phyloP scores from a whole-genome alignment of 805 yeast genomes.

The Wickerhamomyces sydowiorum region DNA sequence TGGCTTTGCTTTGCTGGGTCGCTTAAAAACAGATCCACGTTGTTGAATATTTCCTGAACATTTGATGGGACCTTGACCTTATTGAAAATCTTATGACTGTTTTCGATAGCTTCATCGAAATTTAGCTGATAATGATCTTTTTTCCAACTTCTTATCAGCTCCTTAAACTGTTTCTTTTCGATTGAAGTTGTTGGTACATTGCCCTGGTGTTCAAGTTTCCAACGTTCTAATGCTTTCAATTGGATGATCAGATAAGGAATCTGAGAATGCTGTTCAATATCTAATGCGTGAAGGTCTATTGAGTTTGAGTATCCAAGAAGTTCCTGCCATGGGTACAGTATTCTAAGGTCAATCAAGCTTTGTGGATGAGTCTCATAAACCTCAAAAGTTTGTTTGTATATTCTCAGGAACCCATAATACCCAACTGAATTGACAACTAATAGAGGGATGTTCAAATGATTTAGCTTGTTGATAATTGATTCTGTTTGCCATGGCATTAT shows the following conservation, averaged over 20 bases:
- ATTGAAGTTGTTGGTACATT: conserved; percentile 29
- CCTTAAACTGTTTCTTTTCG: conserved; percentile 37
- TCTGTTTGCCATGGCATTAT: conserved; percentile 34
- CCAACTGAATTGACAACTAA: conserved; percentile 50
- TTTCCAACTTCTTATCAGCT: conserved; percentile 30
- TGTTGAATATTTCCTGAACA: conserved; percentile 20
- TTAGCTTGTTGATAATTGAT: conserved; percentile 31
- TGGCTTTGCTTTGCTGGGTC: conserved; percentile 18
- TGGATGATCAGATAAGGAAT: conserved; percentile 66
- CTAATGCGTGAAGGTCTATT: conserved; percentile 41
- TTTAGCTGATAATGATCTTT: conserved; percentile 33
- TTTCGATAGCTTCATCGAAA: conserved; percentile 45
- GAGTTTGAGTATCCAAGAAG: conserved; percentile 43
- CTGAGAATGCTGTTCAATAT: conserved; percentile 42
- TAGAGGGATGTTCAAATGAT: conserved; percentile 46
- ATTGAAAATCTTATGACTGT: conserved; percentile 37
- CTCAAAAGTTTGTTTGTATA: conserved; percentile 51
- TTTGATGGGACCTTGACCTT: conserved; percentile 26
- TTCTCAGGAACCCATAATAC: conserved; percentile 55
- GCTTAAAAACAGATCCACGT: conserved; percentile 16
- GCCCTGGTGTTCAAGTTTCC: conserved; percentile 26
- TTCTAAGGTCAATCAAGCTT: conserved; percentile 55
- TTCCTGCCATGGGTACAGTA: conserved; percentile 71
- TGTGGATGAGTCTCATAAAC: conserved; percentile 73
- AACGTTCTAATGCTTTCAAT: conserved; percentile 43